Evolutionary conservation across 768 basidiomycete genomes (phyloP), one percentile per base, ranked within the genome.

Genomic region (Sarcodon aspratus): DNA sequence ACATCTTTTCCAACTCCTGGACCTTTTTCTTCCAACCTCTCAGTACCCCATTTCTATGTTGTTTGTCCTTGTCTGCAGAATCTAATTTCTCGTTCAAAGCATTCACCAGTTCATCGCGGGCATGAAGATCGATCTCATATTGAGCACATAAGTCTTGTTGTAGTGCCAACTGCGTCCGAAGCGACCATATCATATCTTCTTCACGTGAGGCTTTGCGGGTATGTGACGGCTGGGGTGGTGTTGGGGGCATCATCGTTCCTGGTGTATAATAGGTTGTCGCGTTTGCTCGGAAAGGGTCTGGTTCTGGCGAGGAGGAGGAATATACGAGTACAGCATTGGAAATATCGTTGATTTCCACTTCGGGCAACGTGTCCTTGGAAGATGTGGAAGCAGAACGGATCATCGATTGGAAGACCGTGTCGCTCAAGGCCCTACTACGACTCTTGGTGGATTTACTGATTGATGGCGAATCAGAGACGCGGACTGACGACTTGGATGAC

Each of bases 261-360:
- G 84, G 82, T 0, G 82, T 83, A 58, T 85, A 88, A 58, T 86
- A 88, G 0, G 85, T 84, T 32, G 71, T 80, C 15, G 85, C 82
- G 53, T 85, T 70, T 2, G 76, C 77, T 44, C 77, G 75, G 64
- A 89, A 88, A 3, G 85, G 85, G 59, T 88, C 85, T 7, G 83
- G 80, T 54, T 79, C 78, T 61, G 51, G 51, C 55, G 58, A 15
- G 54, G 51, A 48, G 33, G 48, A 36, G 8, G 55, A 44, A 37
- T 76, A 78, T 3, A 80, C 64, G 12, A 76, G 63, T 5, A 80
- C 62, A 3, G 74, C 69, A 3, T 67, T 59, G 0, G 72, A 75
- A 38, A 74, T 71, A 62, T 84, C 80, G 54, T 81, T 75, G 62
- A 81, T 82, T 48, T 83, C 82, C 10, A 73, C 70, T 57, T 83